A percentile compares a stretch with the other conserved stretches of the same genome.
These are phyloP conservation scores for Powellomyces hirtus DNA, from an alignment of 192 early-diverging fungal species.

Conservation along the genomic window DNA sequence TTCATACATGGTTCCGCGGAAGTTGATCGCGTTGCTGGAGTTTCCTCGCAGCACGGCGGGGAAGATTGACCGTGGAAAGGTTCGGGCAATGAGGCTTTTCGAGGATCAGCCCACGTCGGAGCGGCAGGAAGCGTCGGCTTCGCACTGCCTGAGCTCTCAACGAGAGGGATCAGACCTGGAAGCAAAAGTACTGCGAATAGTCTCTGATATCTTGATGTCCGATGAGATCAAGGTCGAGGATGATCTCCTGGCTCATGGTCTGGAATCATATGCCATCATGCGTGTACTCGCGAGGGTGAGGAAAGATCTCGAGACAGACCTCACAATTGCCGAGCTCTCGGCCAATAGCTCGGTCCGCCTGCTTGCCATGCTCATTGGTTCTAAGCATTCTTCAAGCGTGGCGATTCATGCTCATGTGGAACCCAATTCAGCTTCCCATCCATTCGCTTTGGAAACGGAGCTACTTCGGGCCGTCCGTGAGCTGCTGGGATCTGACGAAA, in stretches of 20 bases:
- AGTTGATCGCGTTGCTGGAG: too few relatives aligned
- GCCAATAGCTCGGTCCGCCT: not conserved
- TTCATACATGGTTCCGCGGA: too few relatives aligned
- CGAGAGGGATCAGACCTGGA: too few relatives aligned
- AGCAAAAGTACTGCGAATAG: too few relatives aligned
- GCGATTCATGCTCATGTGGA: too few relatives aligned
- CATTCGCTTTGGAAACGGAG: not conserved
- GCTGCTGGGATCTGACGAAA: not conserved
- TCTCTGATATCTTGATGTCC: not conserved
- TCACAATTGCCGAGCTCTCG: not conserved
- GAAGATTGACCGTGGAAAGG: too few relatives aligned
- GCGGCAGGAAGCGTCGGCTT: too few relatives aligned
- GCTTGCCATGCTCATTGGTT: not conserved
- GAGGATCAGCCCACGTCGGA: too few relatives aligned
- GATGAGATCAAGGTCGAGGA: not conserved
- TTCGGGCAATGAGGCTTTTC: too few relatives aligned
- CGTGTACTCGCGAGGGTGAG: not conserved
- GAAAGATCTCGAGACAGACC: not conserved
- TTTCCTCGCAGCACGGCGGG: too few relatives aligned
- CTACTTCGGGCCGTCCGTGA: not conserved
- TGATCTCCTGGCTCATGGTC: not conserved
- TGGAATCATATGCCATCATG: slow-evolving; percentile 4
- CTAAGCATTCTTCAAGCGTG: not conserved
- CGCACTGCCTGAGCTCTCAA: too few relatives aligned
- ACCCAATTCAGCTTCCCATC: too few relatives aligned